A percentile compares a stretch with the other conserved stretches of the same genome.
phyloP scores from a whole-genome alignment of 1,284 basidiomycete species.

The Ganoderma lingzhi region DNA sequence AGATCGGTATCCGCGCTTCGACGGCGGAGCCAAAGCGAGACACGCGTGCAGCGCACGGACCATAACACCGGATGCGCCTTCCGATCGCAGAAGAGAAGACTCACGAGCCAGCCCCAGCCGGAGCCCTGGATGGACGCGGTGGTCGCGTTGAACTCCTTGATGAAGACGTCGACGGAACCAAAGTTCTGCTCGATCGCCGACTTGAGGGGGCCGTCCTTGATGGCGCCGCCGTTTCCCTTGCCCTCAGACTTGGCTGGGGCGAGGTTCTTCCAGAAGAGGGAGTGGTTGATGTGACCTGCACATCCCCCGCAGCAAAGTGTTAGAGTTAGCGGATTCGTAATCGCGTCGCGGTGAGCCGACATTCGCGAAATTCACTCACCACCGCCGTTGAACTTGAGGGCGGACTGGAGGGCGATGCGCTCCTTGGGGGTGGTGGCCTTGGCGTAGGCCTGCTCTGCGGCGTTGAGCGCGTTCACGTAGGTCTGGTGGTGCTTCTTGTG shows the following conservation, averaged over 20 bases:
- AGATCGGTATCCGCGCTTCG: background rate
- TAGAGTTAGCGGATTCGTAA: background rate
- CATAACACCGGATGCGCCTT: background rate
- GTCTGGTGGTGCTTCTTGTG: conserved; percentile 97
- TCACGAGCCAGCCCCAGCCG: conserved; percentile 93
- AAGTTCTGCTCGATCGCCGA: conserved; percentile 86
- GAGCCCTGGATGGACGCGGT: conserved; percentile 89
- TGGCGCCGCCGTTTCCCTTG: conserved; percentile 68
- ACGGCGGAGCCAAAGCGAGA: background rate
- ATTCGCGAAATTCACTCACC: conserved; percentile 52
- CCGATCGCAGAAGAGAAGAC: conserved; percentile 31
- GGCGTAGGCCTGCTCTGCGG: conserved; percentile 87
- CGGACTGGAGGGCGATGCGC: conserved; percentile 86
- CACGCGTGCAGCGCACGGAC: background rate
- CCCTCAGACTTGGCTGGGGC: conserved; percentile 65
- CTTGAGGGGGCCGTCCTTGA: conserved; percentile 80
- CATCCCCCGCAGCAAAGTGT: background rate
- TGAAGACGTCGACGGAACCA: conserved; percentile 80
- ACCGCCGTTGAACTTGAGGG: conserved; percentile 93
- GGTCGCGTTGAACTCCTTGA: conserved; percentile 83
- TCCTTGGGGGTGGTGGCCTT: conserved; percentile 76
- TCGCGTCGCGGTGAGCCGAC: conserved; percentile 11
- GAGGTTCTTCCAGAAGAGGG: conserved; percentile 98
- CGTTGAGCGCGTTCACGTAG: conserved; percentile 92
- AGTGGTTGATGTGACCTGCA: conserved; percentile 88